Evolutionary conservation across 2,329 filamentous ascomycete genomes (phyloP).

Genomic region (Sordariomycetes sp.): DNA sequence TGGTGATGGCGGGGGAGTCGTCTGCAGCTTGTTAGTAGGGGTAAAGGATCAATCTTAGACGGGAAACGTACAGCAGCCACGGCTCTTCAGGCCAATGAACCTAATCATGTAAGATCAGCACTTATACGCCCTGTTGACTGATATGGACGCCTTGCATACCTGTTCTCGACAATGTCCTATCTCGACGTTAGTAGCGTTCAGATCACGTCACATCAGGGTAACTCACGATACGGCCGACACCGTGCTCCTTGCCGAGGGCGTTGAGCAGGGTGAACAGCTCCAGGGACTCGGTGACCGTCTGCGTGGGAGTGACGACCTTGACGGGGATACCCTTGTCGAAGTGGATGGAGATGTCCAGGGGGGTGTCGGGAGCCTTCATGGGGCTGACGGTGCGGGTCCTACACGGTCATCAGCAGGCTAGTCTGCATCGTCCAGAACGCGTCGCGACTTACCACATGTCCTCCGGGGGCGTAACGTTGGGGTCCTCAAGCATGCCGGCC

Average conservation of each 20-base stretch:
- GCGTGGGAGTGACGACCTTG: conserved; percentile 41
- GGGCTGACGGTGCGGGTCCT: conserved; percentile 33
- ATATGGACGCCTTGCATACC: conserved; percentile 8
- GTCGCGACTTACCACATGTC: conserved; percentile 56
- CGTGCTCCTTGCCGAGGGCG: conserved; percentile 48
- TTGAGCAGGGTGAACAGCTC: conserved; percentile 54
- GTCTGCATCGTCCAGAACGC: not conserved
- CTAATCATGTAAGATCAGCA: not conserved
- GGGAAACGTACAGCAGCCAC: conserved; percentile 38
- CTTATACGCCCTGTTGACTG: not conserved
- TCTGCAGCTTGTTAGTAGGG: not conserved
- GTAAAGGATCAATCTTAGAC: not conserved
- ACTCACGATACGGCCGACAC: conserved; percentile 51
- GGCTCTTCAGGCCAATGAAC: conserved; percentile 17
- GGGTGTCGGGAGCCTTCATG: conserved; percentile 47
- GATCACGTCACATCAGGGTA: conserved; percentile 15
- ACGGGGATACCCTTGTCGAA: conserved; percentile 56
- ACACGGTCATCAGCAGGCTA: not conserved
- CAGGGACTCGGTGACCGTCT: conserved; percentile 47
- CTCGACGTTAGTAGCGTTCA: not conserved
- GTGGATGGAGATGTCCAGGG: conserved; percentile 49
- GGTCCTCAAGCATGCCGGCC: conserved; percentile 55
- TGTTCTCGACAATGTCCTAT: conserved; percentile 33
- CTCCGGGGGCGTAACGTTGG: conserved; percentile 43
- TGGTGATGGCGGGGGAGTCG: conserved; percentile 17